Evolutionary conservation across 2,329 filamentous ascomycete genomes (phyloP).

Genomic region (Ophiostoma montium): DNA sequence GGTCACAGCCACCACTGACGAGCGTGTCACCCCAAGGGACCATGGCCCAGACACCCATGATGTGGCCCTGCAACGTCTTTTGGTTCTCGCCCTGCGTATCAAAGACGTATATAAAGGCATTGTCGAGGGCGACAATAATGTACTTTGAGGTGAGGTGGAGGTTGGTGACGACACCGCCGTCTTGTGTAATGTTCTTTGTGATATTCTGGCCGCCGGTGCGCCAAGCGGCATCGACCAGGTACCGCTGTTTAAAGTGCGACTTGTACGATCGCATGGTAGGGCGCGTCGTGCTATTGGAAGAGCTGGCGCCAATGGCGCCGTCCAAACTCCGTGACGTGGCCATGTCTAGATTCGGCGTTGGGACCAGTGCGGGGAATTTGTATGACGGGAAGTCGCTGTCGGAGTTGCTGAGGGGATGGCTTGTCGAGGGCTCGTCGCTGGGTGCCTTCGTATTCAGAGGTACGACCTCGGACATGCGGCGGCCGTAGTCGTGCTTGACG

Average conservation of each 20-base stretch:
- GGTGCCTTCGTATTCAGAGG: conserved; percentile 9
- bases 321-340: conserved; percentile 41
- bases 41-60: conserved; percentile 99
- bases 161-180: conserved; percentile 93
- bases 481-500: conserved; percentile 81
- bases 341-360: conserved; percentile 22
- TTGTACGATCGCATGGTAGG: conserved; percentile 72
- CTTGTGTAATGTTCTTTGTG: conserved; percentile 80
- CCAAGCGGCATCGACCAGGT: conserved; percentile 96
- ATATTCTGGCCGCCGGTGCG: conserved; percentile 76
- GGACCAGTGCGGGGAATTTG: conserved; percentile 19
- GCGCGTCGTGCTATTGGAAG: conserved; percentile 23
- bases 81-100: conserved; percentile 80
- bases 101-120: conserved; percentile 97
- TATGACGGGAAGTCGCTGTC: conserved; percentile 7
- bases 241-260: conserved; percentile 94
- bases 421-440: conserved; percentile 18
- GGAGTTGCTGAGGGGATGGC: conserved; percentile 21
- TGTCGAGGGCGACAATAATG: conserved; percentile 94
- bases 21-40: conserved; percentile 92
- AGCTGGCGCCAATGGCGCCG: conserved; percentile 19
- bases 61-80: conserved; percentile 82
- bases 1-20: conserved; percentile 90
- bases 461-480: conserved; percentile 38
- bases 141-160: conserved; percentile 89